Conservation (phyloP, 768 basidiomycete species). For the Nidularia sp. region DNA sequence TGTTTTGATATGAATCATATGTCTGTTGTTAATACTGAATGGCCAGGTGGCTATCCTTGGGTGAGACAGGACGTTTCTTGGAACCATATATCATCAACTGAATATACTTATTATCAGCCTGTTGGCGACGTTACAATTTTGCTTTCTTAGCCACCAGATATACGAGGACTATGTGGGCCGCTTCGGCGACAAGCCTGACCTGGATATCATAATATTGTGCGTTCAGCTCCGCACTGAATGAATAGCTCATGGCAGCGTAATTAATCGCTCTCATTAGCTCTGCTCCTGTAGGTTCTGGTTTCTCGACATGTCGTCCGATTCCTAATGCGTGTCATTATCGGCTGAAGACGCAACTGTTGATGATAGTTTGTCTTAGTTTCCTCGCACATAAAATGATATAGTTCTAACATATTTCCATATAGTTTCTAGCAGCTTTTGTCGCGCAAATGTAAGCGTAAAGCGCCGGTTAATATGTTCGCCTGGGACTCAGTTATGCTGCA, state of each 20-base stretch:
- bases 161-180: conserved; percentile 6
- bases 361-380: background rate
- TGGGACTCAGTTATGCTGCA: background rate
- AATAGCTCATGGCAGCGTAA: no score
- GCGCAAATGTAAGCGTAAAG: conserved; percentile 1
- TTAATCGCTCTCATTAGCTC: background rate
- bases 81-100: background rate
- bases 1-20: no score
- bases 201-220: conserved; percentile 2
- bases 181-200: background rate
- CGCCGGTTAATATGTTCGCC: background rate
- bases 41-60: no score
- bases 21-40: no score
- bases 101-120: background rate
- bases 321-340: background rate
- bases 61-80: no score
- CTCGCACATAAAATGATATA: background rate
- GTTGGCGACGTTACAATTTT: background rate
- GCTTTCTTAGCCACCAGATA: conserved; percentile 7
- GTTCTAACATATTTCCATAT: background rate
- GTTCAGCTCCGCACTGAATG: background rate
- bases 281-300: background rate
- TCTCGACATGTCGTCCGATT: no score
- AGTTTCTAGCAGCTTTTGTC: conserved; percentile 1
- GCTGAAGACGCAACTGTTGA: background rate